phyloP scores from a whole-genome alignment of 441 rosid species.

The Rhodomyrtus psidioides region DNA sequence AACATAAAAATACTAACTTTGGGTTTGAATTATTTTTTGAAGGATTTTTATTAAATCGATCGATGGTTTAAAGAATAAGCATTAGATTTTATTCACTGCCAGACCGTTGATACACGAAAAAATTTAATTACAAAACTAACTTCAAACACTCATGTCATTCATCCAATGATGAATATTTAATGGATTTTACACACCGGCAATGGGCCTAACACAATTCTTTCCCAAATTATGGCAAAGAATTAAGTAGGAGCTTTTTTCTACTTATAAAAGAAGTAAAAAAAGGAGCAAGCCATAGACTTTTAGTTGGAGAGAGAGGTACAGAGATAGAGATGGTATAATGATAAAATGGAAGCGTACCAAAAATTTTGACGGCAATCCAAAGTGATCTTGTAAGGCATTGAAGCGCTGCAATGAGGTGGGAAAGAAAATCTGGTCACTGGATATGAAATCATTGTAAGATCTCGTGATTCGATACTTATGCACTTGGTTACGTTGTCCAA shows the following conservation, averaged over 20 bases:
- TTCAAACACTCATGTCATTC: background rate
- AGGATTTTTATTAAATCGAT: too few species aligned
- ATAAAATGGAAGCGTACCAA: too few species aligned
- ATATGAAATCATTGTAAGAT: background rate
- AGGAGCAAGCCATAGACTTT: background rate
- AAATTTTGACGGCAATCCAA: background rate
- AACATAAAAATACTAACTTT: background rate
- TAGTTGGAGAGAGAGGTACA: background rate
- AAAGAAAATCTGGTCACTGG: accelerated
- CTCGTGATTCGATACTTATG: background rate
- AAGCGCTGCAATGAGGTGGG: accelerated
- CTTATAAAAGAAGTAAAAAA: background rate
- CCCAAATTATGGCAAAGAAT: background rate
- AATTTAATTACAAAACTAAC: too few species aligned
- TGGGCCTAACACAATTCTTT: background rate
- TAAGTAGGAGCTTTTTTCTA: background rate
- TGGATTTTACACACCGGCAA: background rate
- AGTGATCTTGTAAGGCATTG: background rate
- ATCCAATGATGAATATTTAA: too few species aligned
- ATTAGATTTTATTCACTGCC: too few species aligned
- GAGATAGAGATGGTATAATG: too few species aligned
- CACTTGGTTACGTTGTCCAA: background rate
- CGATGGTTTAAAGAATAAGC: background rate
- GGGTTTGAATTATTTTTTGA: background rate
- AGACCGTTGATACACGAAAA: background rate